Evolutionary conservation across 2,329 filamentous ascomycete species (phyloP).

Genomic region (Fusarium scirpi): DNA sequence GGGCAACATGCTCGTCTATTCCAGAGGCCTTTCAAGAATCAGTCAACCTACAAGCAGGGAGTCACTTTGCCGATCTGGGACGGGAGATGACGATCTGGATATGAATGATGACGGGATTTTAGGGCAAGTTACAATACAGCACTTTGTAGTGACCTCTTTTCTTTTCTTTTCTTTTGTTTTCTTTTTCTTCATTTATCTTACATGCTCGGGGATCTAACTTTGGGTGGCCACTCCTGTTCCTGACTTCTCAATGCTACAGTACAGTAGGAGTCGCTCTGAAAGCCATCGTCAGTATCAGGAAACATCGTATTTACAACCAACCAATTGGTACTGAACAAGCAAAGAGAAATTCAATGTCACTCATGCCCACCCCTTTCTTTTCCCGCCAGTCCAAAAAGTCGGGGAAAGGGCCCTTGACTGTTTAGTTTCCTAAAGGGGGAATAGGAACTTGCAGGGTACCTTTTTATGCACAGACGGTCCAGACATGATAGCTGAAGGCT

Average conservation of each 20-base stretch:
- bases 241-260: neutral
- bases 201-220: neutral
- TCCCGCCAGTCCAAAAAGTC: constrained; percentile 13
- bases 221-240: constrained; percentile 16
- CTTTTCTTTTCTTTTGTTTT: neutral
- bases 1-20: constrained; percentile 25
- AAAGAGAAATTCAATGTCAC: constrained; percentile 2
- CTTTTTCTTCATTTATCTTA: constrained; percentile 4
- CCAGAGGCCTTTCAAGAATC: constrained; percentile 14
- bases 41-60: constrained; percentile 20
- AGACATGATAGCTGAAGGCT: neutral
- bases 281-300: constrained; percentile 16
- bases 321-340: constrained; percentile 8
- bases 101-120: constrained; percentile 31
- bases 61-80: constrained; percentile 16
- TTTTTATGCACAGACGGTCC: neutral
- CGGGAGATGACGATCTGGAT: constrained; percentile 29
- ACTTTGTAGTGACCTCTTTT: neutral
- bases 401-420: constrained; percentile 5
- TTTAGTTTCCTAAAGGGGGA: constrained; percentile 26
- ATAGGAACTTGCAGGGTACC: constrained; percentile 20
- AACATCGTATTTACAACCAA: constrained; percentile 4
- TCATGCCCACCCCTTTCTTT: constrained; percentile 18
- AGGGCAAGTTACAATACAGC: neutral
- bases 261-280: constrained; percentile 2